These are phyloP conservation scores for Anastatica hierochuntica DNA, from an alignment of 345 rosid genomes.

Conservation along the genomic window DNA sequence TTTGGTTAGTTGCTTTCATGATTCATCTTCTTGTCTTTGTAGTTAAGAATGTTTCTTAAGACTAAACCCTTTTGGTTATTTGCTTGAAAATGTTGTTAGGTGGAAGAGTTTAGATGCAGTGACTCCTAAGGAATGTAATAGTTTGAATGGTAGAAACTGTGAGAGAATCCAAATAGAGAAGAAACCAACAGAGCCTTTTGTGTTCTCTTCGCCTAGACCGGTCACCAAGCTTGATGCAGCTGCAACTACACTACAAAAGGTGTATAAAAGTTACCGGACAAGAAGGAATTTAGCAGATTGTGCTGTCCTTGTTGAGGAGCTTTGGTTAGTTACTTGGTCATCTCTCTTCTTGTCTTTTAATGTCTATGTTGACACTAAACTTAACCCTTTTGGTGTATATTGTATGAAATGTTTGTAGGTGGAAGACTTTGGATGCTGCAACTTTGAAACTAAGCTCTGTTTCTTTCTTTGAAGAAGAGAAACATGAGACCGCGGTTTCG, in stretches of 20 bases:
- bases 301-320: conserved; percentile 62
- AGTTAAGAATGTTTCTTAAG: neutral
- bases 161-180: too few relatives aligned
- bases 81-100: neutral
- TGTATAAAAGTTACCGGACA: conserved; percentile 83
- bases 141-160: too few relatives aligned
- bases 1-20: conserved; percentile 29
- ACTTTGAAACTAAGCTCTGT: neutral
- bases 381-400: too few relatives aligned
- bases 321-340: conserved; percentile 38
- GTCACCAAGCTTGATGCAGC: conserved; percentile 53
- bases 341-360: neutral
- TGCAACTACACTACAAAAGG: conserved; percentile 76
- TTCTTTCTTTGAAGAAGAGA: conserved; percentile 44
- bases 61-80: neutral
- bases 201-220: conserved; percentile 48
- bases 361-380: conserved; percentile 1
- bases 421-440: neutral
- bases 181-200: conserved; percentile 32
- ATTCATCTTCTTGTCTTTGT: neutral
- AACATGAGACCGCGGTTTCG: conserved; percentile 48
- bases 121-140: neutral
- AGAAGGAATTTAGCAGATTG: conserved; percentile 78
- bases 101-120: neutral
- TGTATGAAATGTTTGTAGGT: neutral